phyloP scores from a whole-genome alignment of 2,329 filamentous ascomycete species.

The Colletotrichum euphorbiae region DNA sequence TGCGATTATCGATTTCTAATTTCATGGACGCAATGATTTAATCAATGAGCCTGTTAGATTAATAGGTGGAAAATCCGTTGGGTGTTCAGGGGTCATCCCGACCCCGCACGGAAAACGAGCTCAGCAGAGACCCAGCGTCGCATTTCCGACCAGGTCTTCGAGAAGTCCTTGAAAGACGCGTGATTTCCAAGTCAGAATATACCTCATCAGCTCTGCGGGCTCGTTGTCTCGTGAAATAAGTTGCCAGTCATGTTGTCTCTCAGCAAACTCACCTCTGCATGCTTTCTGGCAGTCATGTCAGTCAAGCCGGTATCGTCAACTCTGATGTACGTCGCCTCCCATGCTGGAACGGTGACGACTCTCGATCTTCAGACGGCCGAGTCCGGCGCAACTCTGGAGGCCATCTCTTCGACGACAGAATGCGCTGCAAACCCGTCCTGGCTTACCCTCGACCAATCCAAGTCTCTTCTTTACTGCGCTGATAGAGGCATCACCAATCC shows the following conservation, averaged over 20 bases:
- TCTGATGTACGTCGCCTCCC: slow-evolving; percentile 61
- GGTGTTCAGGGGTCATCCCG: slow-evolving; percentile 23
- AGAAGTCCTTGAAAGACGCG: slow-evolving; percentile 9
- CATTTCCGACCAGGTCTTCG: slow-evolving; percentile 27
- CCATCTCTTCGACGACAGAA: slow-evolving; percentile 33
- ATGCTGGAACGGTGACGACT: slow-evolving; percentile 61
- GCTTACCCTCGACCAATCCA: slow-evolving; percentile 37
- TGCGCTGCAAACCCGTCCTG: slow-evolving; percentile 39
- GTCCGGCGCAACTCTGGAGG: slow-evolving; percentile 15
- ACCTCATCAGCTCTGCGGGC: not conserved
- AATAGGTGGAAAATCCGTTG: slow-evolving; percentile 29
- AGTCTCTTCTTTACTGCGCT: slow-evolving; percentile 38
- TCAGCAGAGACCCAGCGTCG: slow-evolving; percentile 4
- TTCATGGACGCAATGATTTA: not conserved
- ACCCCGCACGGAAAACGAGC: slow-evolving; percentile 38
- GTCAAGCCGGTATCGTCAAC: slow-evolving; percentile 48
- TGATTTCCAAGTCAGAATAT: not conserved
- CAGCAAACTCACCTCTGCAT: slow-evolving; percentile 17
- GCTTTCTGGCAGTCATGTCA: slow-evolving; percentile 31
- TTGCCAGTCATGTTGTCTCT: slow-evolving; percentile 11
- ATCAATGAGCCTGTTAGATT: slow-evolving; percentile 8
- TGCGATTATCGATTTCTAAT: not conserved
- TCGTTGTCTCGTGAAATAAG: not conserved
- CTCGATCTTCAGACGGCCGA: slow-evolving; percentile 50
- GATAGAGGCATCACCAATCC: slow-evolving; percentile 31